Evolutionary conservation across 768 basidiomycete genomes (phyloP), one percentile per base, ranked within the genome.

Genomic region (Auriscalpium orientale): DNA sequence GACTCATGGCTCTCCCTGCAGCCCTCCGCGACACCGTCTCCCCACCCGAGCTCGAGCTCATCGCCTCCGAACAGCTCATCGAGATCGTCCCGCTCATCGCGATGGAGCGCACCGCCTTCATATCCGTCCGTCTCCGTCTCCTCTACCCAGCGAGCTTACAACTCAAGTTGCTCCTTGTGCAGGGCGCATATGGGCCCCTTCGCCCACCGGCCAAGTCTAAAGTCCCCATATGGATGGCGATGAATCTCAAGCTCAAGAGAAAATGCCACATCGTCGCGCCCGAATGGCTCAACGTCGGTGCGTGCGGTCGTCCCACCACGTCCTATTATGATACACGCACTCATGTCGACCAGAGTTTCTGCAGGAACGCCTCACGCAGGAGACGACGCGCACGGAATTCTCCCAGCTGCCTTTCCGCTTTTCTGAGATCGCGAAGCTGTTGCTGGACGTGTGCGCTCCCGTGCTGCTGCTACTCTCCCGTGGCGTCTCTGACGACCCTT

Each of bases 221-320:
- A 61, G 83, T 98, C n/a, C 97, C 97, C 1, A 74, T 98, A 4
- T 99, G 97, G 97, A 86, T 99, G 76, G 97, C 95, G 0, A 74
- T 90, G 3, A 92, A 95, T 66, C 75, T 98, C 50, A 99, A 99
- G 72, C 68, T 85, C 65, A 97, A 98, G 77, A 89, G 90, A 68
- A 95, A 94, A 71, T 98, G 95, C 59, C 85, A 91, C 62, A 92
- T 99, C 50, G 78, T 98, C 13, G 79, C 92, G 1, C 97, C 97
- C 3, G 77, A 80, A 34, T 99, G 97, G 97, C 75, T 99, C 33
- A 82, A 76, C 59, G 81, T 89, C 44, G 92, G 93, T 95, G 59
- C 58, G 88, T 72, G 37, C 16, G 13, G 13, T 28, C 5, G 43
- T 20, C 7, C 16, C 37, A 20, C 34, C 20, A 8, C 15, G 3